Conservation (phyloP, 192 early-diverging fungal species). For the Chytriomyces confervae region DNA sequence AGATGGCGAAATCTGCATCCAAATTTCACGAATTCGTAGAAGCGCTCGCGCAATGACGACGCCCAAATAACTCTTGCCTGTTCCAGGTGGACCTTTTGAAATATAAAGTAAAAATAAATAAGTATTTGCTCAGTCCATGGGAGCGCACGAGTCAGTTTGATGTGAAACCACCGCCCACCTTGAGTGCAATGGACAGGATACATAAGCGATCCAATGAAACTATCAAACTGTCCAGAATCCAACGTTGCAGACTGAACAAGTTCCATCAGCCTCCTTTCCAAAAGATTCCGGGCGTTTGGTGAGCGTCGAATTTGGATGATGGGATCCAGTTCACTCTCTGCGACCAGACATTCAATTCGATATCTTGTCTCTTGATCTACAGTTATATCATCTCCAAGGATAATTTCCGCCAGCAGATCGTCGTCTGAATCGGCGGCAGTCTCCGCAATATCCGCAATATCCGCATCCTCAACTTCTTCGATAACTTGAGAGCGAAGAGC, state of each 20-base stretch:
- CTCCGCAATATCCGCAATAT: not conserved
- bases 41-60: conserved; percentile 48
- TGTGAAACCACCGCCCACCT: conserved; percentile 3
- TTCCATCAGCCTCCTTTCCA: conserved; percentile 25
- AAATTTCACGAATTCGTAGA: conserved; percentile 38
- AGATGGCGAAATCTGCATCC: conserved; percentile 32
- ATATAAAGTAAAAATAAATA: not conserved
- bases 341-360: conserved; percentile 32
- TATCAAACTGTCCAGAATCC: conserved; percentile 47
- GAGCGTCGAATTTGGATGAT: conserved; percentile 47
- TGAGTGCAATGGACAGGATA: conserved; percentile 48
- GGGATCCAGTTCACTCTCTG: conserved; percentile 40
- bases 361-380: conserved; percentile 6
- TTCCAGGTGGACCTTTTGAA: conserved; percentile 39
- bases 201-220: conserved; percentile 40
- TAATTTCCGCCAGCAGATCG: no score
- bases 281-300: not conserved
- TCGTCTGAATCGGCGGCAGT: no score
- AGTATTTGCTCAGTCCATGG: no score
- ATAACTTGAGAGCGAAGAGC: not conserved
- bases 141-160: no score
- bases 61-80: conserved; percentile 52
- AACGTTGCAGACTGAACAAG: conserved; percentile 45
- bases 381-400: conserved; percentile 14
- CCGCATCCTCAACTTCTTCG: not conserved